Evolutionary conservation across 2,329 filamentous ascomycete genomes (phyloP).

Genomic region (Alternaria gaisen): DNA sequence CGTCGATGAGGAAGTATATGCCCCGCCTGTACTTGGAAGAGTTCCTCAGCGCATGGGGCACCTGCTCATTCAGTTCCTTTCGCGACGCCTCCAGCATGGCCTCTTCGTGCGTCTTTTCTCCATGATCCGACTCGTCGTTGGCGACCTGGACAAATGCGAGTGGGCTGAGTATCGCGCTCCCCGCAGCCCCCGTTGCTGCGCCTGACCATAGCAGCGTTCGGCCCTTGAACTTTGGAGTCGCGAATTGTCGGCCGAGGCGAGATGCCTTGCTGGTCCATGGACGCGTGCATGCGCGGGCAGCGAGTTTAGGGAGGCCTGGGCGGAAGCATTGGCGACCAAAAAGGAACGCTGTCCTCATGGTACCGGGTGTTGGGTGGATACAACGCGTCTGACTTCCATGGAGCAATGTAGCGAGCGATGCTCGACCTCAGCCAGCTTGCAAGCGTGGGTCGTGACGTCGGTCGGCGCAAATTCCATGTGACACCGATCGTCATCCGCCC

Average conservation of each 20-base stretch:
- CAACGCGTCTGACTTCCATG: constrained; percentile 39
- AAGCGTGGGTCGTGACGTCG: constrained; percentile 33
- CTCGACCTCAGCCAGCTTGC: constrained; percentile 1
- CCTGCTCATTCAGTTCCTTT: constrained; percentile 75
- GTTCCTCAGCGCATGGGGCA: constrained; percentile 69
- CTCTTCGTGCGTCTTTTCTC: constrained; percentile 75
- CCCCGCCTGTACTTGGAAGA: constrained; percentile 66
- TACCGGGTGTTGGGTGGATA: constrained; percentile 36
- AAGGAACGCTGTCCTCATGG: constrained; percentile 61
- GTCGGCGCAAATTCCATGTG: constrained; percentile 28
- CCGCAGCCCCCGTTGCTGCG: constrained; percentile 32
- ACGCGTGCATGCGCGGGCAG: constrained; percentile 32
- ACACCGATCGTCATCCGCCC: constrained; percentile 18
- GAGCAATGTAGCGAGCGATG: constrained; percentile 11
- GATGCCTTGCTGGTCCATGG: constrained; percentile 35
- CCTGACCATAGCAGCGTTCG: constrained; percentile 46
- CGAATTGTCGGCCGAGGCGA: constrained; percentile 44
- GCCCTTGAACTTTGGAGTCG: constrained; percentile 46
- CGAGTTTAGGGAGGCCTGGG: constrained; percentile 45
- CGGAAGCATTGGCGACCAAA: constrained; percentile 61
- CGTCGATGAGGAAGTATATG: constrained; percentile 73
- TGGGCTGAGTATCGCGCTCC: constrained; percentile 58
- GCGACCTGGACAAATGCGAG: constrained; percentile 67
- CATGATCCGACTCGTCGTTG: constrained; percentile 57
- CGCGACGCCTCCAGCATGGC: constrained; percentile 87